Evolutionary conservation across 306 rosid genomes (phyloP), one percentile per base, ranked within the genome.

Genomic region (Cyamopsis tetragonoloba): DNA sequence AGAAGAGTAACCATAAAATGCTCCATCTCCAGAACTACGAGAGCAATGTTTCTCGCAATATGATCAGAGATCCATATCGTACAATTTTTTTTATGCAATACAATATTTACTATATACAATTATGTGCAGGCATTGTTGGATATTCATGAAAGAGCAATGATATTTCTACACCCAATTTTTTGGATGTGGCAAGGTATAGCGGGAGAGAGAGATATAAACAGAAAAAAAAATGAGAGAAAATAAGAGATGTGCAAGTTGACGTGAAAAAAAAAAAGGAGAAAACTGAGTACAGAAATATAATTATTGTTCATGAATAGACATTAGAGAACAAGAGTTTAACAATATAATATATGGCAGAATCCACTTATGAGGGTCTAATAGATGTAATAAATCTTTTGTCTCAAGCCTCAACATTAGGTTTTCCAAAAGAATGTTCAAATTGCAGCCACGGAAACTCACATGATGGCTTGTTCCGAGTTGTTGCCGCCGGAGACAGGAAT

Each of bases 71-170:
- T n/a, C n/a, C n/a, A n/a, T n/a, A n/a, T n/a, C n/a, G n/a, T n/a
- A n/a, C n/a, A n/a, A n/a, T n/a, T 53, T 14, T 39, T 68, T 10
- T 26, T 55, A 37, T 66, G 67, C 75, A 38, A 39, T n/a, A n/a
- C n/a, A n/a, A n/a, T n/a, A n/a, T n/a, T n/a, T n/a, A n/a, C 58
- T 75, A 80, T 78, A 46, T 84, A 84, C 85, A 66, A 66, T 35
- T 62, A 71, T 56, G 58, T 68, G 68, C 54, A 73, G 55, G n/a
- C 50, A 62, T 7, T 59, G 32, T 38, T 48, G 62, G 30, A 37
- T 18, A 31, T 59, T 59, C 48, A 11, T 54, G 24, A 53, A 56
- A 55, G n/a, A n/a, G n/a, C n/a, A n/a, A n/a, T n/a, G n/a, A n/a
- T n/a, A n/a, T n/a, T n/a, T n/a, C n/a, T n/a, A n/a, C n/a, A n/a